These are phyloP conservation scores for Puccinellia tenuiflora DNA, from an alignment of 176 grass and related monocot species.

Conservation along the genomic window DNA sequence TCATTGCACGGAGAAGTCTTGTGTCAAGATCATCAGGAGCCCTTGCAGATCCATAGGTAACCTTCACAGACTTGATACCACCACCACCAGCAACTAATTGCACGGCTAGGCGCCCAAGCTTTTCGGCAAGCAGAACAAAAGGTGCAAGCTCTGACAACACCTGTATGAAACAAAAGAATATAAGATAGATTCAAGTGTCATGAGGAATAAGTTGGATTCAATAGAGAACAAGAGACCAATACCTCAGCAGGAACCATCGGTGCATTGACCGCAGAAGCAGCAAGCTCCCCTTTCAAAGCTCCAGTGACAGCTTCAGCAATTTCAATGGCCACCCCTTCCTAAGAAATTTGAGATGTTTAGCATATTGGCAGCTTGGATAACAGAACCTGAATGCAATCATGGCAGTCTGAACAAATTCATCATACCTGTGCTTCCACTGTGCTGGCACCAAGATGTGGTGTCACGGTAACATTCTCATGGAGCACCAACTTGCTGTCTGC, in stretches of 20 bases:
- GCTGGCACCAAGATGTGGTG: conserved; percentile 92
- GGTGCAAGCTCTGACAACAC: conserved; percentile 85
- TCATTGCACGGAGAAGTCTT: conserved; percentile 82
- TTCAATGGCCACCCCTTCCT: conserved; percentile 96
- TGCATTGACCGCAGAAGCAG: conserved; percentile 82
- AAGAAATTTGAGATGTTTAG: conserved; percentile 19
- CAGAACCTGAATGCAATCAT: background rate
- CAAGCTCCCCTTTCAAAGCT: conserved; percentile 86
- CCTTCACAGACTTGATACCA: conserved; percentile 87
- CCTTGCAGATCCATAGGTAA: conserved; percentile 69
- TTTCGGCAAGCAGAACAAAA: conserved; percentile 71
- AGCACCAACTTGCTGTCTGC: conserved; percentile 72
- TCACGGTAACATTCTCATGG: conserved; percentile 83
- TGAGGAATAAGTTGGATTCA: background rate
- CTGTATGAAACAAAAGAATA: conserved; percentile 23
- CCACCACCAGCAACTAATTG: conserved; percentile 82
- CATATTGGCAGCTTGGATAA: background rate
- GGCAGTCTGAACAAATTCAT: background rate
- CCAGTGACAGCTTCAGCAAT: conserved; percentile 95
- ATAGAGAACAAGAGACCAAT: background rate
- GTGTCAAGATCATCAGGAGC: conserved; percentile 86
- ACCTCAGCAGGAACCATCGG: conserved; percentile 93
- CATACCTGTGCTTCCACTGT: conserved; percentile 88
- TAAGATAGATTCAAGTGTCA: background rate
- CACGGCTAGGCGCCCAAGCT: conserved; percentile 77